Evolutionary conservation across 768 basidiomycete species (phyloP).

Genomic region (Fomitopsis serialis): DNA sequence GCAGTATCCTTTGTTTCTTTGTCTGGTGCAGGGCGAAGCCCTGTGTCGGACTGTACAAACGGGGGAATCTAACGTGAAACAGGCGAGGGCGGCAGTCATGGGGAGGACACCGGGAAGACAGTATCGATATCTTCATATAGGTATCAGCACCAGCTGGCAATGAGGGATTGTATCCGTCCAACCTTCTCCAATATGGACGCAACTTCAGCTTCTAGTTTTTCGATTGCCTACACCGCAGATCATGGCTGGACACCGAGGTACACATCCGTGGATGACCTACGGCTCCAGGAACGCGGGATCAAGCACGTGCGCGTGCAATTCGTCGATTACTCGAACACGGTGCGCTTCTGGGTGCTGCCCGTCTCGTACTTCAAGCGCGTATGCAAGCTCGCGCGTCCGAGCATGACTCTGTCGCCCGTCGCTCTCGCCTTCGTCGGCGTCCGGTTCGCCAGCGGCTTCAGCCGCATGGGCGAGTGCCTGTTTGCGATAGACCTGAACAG

Average conservation of each 20-base stretch:
- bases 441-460: conserved; percentile 42
- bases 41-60: too few species aligned
- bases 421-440: conserved; percentile 47
- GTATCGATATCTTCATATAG: too few species aligned
- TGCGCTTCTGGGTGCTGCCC: conserved; percentile 57
- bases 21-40: too few species aligned
- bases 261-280: conserved; percentile 11
- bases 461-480: conserved; percentile 46
- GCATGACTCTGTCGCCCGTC: conserved; percentile 42
- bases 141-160: too few species aligned
- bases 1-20: too few species aligned
- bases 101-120: too few species aligned
- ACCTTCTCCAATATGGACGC: too few species aligned
- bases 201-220: too few species aligned
- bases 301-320: conserved; percentile 38
- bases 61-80: too few species aligned
- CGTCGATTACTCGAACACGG: conserved; percentile 56
- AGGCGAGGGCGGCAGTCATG: too few species aligned
- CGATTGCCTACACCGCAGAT: not conserved
- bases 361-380: conserved; percentile 48
- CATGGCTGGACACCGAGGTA: not conserved
- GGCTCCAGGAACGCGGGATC: conserved; percentile 16
- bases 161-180: too few species aligned
- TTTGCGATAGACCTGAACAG: conserved; percentile 54
- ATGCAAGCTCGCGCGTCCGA: conserved; percentile 44